phyloP scores from a whole-genome alignment of 192 early-diverging fungal genomes.

The Kickxella alabastrina region DNA sequence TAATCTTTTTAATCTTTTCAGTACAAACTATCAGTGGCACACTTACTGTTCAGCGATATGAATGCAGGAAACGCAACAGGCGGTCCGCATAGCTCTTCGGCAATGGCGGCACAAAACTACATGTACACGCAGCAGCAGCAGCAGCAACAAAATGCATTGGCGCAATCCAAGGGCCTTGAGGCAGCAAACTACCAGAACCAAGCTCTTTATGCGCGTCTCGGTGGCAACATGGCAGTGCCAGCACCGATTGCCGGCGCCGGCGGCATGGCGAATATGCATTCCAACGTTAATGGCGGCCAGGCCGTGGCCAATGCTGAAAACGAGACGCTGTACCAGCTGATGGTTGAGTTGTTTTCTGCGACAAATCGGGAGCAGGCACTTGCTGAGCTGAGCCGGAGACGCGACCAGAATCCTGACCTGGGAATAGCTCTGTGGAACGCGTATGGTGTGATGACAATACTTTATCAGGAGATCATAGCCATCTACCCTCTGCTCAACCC shows the following conservation, averaged over 20 bases:
- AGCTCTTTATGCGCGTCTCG: conserved; percentile 26
- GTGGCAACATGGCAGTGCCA: conserved; percentile 1
- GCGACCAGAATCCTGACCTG: conserved; percentile 93
- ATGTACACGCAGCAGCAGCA: conserved; percentile 27
- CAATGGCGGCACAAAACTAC: conserved; percentile 19
- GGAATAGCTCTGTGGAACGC: conserved; percentile 98
- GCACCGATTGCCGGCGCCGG: conserved; percentile 1
- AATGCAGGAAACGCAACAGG: conserved; percentile 16
- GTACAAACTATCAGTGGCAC: too few species aligned
- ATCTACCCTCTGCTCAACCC: conserved; percentile 90
- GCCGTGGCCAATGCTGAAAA: conserved; percentile 53
- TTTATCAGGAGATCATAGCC: conserved; percentile 94
- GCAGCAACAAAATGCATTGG: conserved; percentile 16
- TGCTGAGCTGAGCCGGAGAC: conserved; percentile 87
- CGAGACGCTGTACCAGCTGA: conserved; percentile 76
- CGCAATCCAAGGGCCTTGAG: conserved; percentile 18
- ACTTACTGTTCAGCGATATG: too few species aligned
- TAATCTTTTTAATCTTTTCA: too few species aligned
- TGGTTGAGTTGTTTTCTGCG: conserved; percentile 80
- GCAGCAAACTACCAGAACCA: conserved; percentile 41
- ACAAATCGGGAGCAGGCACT: conserved; percentile 82
- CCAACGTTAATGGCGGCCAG: conserved; percentile 1
- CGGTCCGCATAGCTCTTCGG: conserved; percentile 11
- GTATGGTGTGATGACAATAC: conserved; percentile 91
- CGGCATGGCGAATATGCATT: not conserved